Base-by-base conservation (phyloP, 2,329 filamentous ascomycete species). In the Neoscytalidium dimidiatum region DNA sequence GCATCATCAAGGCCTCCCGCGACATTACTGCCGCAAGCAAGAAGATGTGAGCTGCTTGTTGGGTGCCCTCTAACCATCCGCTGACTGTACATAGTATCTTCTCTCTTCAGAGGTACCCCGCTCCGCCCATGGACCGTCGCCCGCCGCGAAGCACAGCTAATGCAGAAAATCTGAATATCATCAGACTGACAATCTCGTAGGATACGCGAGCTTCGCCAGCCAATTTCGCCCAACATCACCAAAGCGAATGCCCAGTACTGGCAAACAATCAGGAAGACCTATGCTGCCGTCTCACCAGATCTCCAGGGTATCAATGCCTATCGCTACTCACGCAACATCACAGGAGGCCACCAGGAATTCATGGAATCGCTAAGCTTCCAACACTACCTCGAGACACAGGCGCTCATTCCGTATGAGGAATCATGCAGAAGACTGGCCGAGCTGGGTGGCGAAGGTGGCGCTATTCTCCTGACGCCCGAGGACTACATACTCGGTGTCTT, bases 1-100 rank as follows among this genome's bases (percentile, higher is more conserved):
- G 90, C 62, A 88, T 97, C 70, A 91, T 96, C 74, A 99, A 98
- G 81, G 90, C 89, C 2, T 96, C 92, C 8, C 85, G 94, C 67
- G 95, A 99, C 77, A 91, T 99, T 66, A 99, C 95, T 6, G 93
- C 92, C 0, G 83, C 93, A 62, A 97, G 92, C 79, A 99, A 99
- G 84, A 99, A 98, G 81, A 96, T 98, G 93, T 96, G 79, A 80
- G 84, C 33, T 28, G 51, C 7, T 3, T 26, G 14, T 11, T 8
- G 2, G 3, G 21, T n/a, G 33, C 28, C 41, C 19, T 21, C 44
- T 41, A 53, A 35, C 43, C 23, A 29, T 33, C 13, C 61, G 23
- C 33, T 64, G 38, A 65, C 7, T 4, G 28, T 49, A 46, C 41
- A 26, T 67, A 94, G 91, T 66, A 95, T 95, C 70, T 95, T 95